Percentiles rank a stretch among this genome's conserved stretches.
These are phyloP conservation scores for Skeletonema potamos DNA, from an alignment of 108 stramenopile genomes.

Conservation along the genomic window DNA sequence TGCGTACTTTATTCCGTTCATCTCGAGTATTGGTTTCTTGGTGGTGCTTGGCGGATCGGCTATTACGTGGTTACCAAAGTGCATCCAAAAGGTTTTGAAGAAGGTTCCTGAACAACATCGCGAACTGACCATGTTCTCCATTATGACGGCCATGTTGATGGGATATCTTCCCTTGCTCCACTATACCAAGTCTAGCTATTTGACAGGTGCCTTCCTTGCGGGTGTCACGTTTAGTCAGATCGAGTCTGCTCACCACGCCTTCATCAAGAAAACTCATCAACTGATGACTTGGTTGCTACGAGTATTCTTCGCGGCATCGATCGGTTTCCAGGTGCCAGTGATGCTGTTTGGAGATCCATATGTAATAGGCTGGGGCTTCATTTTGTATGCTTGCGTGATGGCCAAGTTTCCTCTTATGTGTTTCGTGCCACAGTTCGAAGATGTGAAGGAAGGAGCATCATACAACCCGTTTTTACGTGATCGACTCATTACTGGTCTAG, in stretches of 20 bases:
- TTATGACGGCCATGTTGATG: conserved; percentile 41
- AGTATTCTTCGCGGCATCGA: conserved; percentile 63
- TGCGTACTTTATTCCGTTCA: conserved; percentile 48
- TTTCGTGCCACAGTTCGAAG: conserved; percentile 27
- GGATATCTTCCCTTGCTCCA: conserved; percentile 49
- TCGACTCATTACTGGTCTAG: conserved; percentile 30
- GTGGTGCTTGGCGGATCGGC: conserved; percentile 32
- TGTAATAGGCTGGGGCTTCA: conserved; percentile 47
- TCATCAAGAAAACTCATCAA: conserved; percentile 36
- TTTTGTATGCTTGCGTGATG: conserved; percentile 19
- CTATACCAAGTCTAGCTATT: conserved; percentile 52
- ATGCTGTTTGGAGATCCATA: conserved; percentile 18
- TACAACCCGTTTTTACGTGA: conserved; percentile 40
- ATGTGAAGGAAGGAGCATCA: neutral
- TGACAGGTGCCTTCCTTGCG: conserved; percentile 66
- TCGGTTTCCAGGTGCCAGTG: conserved; percentile 50
- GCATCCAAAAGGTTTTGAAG: conserved; percentile 39
- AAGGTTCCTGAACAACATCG: conserved; percentile 21
- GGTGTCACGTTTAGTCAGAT: conserved; percentile 62
- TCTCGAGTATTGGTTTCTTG: conserved; percentile 24
- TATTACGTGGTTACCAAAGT: conserved; percentile 39
- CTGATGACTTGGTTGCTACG: conserved; percentile 52
- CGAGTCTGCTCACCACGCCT: conserved; percentile 42
- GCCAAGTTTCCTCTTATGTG: conserved; percentile 27
- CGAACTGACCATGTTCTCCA: conserved; percentile 24